Conservation (phyloP, 495 filamentous ascomycete genomes). For the Penicillium subrubescens region DNA sequence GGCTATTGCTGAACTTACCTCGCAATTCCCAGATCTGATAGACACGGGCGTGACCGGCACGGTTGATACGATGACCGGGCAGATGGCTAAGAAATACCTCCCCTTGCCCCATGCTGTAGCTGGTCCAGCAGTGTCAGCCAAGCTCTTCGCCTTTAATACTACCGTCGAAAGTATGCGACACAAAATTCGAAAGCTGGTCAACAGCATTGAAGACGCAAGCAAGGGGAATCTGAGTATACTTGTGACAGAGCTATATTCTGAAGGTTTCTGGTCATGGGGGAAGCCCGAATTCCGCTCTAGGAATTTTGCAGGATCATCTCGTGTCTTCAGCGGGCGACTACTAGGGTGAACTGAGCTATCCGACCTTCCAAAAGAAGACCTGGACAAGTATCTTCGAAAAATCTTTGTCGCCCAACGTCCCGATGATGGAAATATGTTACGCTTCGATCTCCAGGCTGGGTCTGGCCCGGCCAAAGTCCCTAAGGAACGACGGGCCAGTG, state of each 20-base stretch:
- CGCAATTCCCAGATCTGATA: slow-evolving; percentile 46
- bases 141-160: slow-evolving; percentile 11
- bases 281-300: not conserved
- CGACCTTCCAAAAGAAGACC: slow-evolving; percentile 6
- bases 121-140: not conserved
- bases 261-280: slow-evolving; percentile 11
- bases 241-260: not conserved
- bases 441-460: slow-evolving; percentile 28
- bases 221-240: not conserved
- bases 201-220: not conserved
- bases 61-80: not conserved
- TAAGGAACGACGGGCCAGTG: slow-evolving; percentile 9
- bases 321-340: slow-evolving; percentile 25
- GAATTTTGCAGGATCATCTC: slow-evolving; percentile 7
- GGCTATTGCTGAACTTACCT: slow-evolving; percentile 39
- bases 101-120: not conserved
- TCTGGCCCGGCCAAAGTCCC: slow-evolving; percentile 15
- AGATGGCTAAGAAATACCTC: not conserved
- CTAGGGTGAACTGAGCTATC: slow-evolving; percentile 26
- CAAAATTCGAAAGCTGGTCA: slow-evolving; percentile 6
- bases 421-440: slow-evolving; percentile 10
- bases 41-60: slow-evolving; percentile 18
- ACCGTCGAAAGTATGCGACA: slow-evolving; percentile 16
- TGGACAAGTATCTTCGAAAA: slow-evolving; percentile 6
- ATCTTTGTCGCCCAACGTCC: slow-evolving; percentile 2